phyloP scores from a whole-genome alignment of 768 basidiomycete genomes.

The Phaffia tasmanica region DNA sequence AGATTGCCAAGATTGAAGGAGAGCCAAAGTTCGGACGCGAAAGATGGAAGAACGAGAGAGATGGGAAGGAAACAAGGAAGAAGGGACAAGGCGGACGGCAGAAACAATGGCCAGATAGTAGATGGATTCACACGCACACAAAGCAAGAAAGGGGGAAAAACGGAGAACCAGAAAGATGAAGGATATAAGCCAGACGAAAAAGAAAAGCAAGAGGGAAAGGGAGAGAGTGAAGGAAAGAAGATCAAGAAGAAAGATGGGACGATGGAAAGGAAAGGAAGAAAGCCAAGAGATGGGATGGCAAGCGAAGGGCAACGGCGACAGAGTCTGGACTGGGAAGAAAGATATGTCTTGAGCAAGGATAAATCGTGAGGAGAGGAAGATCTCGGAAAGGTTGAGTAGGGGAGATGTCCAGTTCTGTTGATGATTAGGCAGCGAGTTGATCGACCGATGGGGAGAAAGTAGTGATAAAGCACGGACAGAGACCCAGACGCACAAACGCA shows the following conservation, averaged over 20 bases:
- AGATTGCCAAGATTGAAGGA: neutral
- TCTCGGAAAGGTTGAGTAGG: no score
- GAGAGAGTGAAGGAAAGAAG: constrained; percentile 4
- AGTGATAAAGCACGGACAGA: no score
- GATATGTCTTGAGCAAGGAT: no score
- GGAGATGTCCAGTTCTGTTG: no score
- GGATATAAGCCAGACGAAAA: neutral
- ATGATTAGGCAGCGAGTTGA: no score
- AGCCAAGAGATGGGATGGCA: neutral
- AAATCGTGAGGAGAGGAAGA: no score
- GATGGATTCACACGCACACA: neutral
- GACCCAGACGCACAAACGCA: no score
- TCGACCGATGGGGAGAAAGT: no score
- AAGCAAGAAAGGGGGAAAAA: neutral
- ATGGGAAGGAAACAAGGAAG: neutral
- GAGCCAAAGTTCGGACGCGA: neutral
- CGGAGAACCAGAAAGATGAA: neutral
- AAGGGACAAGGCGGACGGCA: neutral
- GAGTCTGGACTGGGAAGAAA: neutral
- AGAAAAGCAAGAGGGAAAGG: neutral
- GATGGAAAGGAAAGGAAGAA: neutral
- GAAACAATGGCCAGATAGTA: neutral
- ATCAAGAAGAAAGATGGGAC: neutral
- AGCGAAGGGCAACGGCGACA: neutral
- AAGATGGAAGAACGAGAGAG: constrained; percentile 3